Evolutionary conservation across 2,329 filamentous ascomycete genomes (phyloP).

Genomic region (Scedosporium apiospermum): DNA sequence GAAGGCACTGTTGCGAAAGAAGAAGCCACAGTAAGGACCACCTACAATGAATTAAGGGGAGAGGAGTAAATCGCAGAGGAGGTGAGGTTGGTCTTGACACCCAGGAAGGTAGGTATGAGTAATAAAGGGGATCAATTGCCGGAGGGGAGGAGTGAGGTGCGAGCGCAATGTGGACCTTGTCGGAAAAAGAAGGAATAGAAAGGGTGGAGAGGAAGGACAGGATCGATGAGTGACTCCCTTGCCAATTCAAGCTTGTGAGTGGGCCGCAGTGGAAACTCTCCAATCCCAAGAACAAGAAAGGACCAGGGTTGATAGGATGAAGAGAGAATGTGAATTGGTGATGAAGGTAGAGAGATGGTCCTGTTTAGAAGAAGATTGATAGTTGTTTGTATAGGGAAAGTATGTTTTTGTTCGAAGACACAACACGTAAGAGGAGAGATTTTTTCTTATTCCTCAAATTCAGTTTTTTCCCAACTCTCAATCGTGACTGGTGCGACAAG

Average conservation of each 20-base stretch:
- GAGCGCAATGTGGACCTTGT: background rate
- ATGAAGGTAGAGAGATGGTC: no score
- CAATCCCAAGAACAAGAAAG: no score
- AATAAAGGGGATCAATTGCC: slow-evolving; percentile 1
- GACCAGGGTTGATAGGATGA: background rate
- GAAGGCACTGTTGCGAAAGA: background rate
- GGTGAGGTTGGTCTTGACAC: background rate
- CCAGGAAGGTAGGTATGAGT: background rate
- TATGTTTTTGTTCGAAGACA: no score
- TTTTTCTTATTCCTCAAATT: no score
- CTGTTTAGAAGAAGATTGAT: no score
- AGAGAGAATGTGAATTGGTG: background rate
- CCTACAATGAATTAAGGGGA: background rate
- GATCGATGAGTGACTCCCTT: background rate
- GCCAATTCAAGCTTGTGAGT: background rate
- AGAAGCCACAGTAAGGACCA: background rate
- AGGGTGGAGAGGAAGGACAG: background rate
- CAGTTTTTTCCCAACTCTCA: background rate
- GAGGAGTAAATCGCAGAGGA: background rate
- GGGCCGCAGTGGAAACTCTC: background rate
- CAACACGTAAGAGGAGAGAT: no score
- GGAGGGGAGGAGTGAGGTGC: background rate
- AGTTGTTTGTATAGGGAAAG: no score
- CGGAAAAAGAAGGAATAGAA: slow-evolving; percentile 4
- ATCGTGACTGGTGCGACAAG: no score